phyloP scores from a whole-genome alignment of 2,329 filamentous ascomycete species.

The Ophiostoma australiae region DNA sequence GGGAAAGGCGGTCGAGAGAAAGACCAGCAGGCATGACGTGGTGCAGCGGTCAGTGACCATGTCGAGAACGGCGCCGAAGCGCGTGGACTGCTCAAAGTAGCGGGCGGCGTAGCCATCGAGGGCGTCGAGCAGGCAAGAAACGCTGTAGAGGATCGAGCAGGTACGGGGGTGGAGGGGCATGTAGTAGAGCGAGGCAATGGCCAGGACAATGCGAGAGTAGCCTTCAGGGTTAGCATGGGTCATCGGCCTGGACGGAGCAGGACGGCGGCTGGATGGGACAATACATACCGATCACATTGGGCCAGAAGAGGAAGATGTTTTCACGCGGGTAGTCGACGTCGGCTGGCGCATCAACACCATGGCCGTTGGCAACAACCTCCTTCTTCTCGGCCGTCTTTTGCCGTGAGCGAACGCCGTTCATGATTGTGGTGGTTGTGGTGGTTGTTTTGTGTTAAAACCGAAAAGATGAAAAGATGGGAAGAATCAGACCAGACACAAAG shows the following conservation, averaged over 20 bases:
- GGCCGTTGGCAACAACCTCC: constrained; percentile 27
- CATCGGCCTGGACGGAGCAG: too few relatives aligned
- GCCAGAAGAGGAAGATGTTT: constrained; percentile 78
- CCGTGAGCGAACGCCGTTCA: constrained; percentile 33
- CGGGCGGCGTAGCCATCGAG: constrained; percentile 92
- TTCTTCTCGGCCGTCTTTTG: constrained; percentile 30
- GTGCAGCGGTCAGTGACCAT: constrained; percentile 99
- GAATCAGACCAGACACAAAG: background rate
- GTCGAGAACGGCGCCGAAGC: constrained; percentile 93
- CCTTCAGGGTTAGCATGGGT: constrained; percentile 44
- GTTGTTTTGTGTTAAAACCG: background rate
- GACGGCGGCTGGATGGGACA: background rate
- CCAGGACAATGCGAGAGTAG: constrained; percentile 72
- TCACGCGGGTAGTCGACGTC: constrained; percentile 43
- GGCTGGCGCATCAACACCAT: constrained; percentile 22
- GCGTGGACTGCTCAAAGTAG: constrained; percentile 83
- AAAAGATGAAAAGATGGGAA: background rate
- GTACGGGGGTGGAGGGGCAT: constrained; percentile 98
- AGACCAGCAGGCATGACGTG: constrained; percentile 89
- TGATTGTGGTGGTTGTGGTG: constrained; percentile 18
- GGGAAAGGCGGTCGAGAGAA: constrained; percentile 89
- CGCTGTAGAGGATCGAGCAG: constrained; percentile 82
- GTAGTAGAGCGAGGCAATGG: constrained; percentile 91
- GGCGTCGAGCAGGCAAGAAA: constrained; percentile 92
- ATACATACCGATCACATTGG: constrained; percentile 68